Evolutionary conservation across 768 basidiomycete genomes (phyloP), one percentile per base, ranked within the genome.

Genomic region (Termitomyces sp.): DNA sequence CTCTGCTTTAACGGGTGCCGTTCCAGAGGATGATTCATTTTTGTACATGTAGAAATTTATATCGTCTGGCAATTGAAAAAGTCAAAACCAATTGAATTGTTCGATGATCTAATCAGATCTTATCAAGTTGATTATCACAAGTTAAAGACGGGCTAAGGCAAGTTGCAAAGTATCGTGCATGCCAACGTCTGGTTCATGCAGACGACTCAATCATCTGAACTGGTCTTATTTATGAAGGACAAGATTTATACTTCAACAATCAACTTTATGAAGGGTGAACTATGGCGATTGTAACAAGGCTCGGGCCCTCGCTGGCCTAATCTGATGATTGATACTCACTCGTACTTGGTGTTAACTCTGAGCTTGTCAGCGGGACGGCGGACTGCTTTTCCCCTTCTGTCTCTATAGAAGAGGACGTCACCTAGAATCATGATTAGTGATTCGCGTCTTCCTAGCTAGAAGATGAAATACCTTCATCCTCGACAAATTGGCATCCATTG

Each of bases 401-500:
- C 69, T 48, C 77, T 73, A 64, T 79, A 80, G 65, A 80, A 80
- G 17, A 80, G 57, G 9, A 80, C 67, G 45, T 76, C 72, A 50
- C 77, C 75, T 76, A 44, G 5, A 31, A 35, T 31, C 10, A 41
- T 4, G 11, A 21, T 45, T n/a, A 31, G 42, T 17, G 6, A 19
- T 23, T 10, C n/a, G 16, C 38, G 41, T 14, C 12, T 32, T 43
- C 19, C 29, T 6, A 35, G 31, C 31, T 12, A 6, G 17, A 48
- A 44, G 17, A 9, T 1, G n/a, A 14, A 38, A 52, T 46, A 73
- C 81, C 83, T 47, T 83, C 73, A 53, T 85, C 77, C 59, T 85
- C 83, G 32, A 85, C 81, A 61, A 84, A 85, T 51, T 79, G 76
- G 65, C 84, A 85, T 44, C 73, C 66, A 55, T 82, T 84, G 69